These are phyloP conservation scores for Theobroma grandiflorum DNA, from an alignment of 441 rosid genomes.

Conservation along the genomic window DNA sequence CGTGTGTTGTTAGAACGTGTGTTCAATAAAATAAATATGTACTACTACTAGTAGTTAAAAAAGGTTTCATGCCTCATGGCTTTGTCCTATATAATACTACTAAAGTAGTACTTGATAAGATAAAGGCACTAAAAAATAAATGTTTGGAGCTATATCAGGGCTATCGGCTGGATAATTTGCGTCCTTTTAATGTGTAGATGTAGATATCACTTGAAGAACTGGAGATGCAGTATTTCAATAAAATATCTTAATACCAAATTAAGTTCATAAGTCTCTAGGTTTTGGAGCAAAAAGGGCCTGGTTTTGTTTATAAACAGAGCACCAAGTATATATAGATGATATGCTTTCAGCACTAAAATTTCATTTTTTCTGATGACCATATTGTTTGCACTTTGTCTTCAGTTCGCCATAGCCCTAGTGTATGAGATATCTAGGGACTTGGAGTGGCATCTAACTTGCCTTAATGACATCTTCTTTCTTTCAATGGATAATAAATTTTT, in stretches of 20 bases:
- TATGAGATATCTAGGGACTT: background rate
- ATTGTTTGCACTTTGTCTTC: background rate
- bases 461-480: background rate
- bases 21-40: slow-evolving; percentile 21
- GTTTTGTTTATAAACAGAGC: background rate
- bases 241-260: background rate
- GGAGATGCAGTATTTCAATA: background rate
- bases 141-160: background rate
- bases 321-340: background rate
- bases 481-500: too few relatives aligned
- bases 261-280: background rate
- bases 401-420: background rate
- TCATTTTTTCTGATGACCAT: background rate
- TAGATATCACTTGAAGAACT: background rate
- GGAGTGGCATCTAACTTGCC: background rate
- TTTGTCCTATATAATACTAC: slow-evolving; percentile 24
- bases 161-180: background rate
- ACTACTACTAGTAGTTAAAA: background rate
- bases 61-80: background rate
- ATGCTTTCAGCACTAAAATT: background rate
- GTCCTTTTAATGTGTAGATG: slow-evolving; percentile 1
- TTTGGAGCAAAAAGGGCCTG: slow-evolving; percentile 4
- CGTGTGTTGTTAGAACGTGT: background rate
- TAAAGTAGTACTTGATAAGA: slow-evolving; percentile 14
- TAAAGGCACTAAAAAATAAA: slow-evolving; percentile 2